phyloP scores from a whole-genome alignment of 257 asterid species.

The Nicotiana obtusifolia region DNA sequence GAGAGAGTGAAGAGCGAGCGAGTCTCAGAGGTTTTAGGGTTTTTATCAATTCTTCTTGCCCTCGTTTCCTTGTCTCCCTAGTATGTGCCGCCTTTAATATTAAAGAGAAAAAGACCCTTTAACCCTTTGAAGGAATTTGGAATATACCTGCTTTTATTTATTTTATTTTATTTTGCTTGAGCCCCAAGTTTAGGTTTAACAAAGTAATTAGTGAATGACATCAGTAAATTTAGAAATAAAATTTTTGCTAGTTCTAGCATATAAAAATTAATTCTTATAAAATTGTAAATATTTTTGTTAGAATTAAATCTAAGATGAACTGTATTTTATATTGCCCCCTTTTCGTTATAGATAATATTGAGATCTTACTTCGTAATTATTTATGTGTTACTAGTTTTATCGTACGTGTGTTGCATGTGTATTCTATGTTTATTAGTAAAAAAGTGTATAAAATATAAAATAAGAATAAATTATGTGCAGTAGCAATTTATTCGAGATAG shows the following conservation, averaged over 20 bases:
- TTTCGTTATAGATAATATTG: too few species aligned
- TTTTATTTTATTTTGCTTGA: neutral
- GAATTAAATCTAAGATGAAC: neutral
- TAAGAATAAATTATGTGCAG: too few species aligned
- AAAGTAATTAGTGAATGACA: too few species aligned
- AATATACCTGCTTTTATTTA: neutral
- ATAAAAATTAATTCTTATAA: too few species aligned
- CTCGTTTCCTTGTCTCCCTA: neutral
- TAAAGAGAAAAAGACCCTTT: neutral
- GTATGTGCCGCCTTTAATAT: neutral
- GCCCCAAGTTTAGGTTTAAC: neutral
- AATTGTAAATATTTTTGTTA: neutral
- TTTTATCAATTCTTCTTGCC: neutral
- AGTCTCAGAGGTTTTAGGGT: constrained; percentile 10
- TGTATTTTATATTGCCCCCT: neutral
- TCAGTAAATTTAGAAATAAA: too few species aligned
- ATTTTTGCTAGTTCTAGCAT: too few species aligned
- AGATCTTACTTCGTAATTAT: too few species aligned
- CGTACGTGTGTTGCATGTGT: too few species aligned
- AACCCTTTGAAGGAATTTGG: neutral
- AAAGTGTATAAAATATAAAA: too few species aligned
- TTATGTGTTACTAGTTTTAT: too few species aligned
- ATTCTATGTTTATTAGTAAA: too few species aligned
- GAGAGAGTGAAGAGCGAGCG: neutral
- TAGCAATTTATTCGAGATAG: too few species aligned